phyloP scores from a whole-genome alignment of 2,329 filamentous ascomycete species.

The Albifimbria verrucaria region DNA sequence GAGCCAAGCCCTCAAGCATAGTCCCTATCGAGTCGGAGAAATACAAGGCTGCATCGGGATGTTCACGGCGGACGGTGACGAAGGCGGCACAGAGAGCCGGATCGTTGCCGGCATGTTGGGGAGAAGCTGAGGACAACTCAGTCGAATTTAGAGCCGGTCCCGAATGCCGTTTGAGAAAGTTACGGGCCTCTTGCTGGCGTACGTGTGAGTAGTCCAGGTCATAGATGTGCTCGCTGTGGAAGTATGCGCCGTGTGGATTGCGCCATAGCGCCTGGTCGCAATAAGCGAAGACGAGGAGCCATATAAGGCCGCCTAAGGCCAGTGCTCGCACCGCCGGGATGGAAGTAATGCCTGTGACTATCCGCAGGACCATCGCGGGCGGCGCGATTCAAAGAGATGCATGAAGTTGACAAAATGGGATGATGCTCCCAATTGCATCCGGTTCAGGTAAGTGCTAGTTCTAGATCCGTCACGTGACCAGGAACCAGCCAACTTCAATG shows the following conservation, averaged over 20 bases:
- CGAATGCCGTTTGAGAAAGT: not conserved
- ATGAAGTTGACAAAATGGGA: no score
- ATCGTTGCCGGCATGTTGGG: not conserved
- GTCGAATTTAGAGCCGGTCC: not conserved
- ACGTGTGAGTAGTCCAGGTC: slow-evolving; percentile 2
- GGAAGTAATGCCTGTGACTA: not conserved
- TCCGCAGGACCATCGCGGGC: no score
- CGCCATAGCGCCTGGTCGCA: slow-evolving; percentile 5
- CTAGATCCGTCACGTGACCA: no score
- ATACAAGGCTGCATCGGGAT: not conserved
- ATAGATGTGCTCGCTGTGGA: slow-evolving; percentile 5
- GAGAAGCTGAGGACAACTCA: not conserved
- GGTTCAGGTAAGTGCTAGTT: no score
- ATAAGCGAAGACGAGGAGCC: slow-evolving; percentile 2
- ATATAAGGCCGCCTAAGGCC: not conserved
- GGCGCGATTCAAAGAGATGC: no score
- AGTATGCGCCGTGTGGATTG: slow-evolving; percentile 6
- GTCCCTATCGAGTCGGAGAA: slow-evolving; percentile 1
- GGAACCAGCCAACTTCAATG: no score
- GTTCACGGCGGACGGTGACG: slow-evolving; percentile 3
- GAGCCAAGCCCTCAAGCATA: slow-evolving; percentile 3
- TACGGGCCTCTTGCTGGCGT: slow-evolving; percentile 1
- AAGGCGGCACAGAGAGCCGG: slow-evolving; percentile 2
- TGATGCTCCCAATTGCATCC: no score
- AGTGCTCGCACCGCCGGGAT: not conserved